Conservation (phyloP, 1,284 basidiomycete genomes). For the Irpex sp. region DNA sequence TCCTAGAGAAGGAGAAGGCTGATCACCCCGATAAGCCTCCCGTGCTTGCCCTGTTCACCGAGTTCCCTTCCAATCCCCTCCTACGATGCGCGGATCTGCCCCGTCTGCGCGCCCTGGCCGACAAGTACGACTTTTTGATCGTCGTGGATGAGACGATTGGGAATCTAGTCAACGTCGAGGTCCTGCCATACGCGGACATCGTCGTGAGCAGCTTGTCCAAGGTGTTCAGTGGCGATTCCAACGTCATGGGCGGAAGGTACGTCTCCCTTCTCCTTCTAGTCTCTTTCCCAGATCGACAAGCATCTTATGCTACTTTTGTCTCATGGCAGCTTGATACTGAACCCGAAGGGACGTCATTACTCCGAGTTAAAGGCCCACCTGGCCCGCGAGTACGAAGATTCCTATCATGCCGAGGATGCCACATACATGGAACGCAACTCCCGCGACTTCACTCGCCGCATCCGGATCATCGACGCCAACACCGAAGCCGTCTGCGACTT, state of each 20-base stretch:
- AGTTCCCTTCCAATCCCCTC: constrained; percentile 94
- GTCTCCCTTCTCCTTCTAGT: constrained; percentile 18
- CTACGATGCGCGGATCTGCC: constrained; percentile 79
- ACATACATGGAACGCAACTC: constrained; percentile 98
- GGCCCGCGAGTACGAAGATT: constrained; percentile 73
- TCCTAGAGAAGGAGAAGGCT: constrained; percentile 48
- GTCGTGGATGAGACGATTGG: constrained; percentile 96
- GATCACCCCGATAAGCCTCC: constrained; percentile 42
- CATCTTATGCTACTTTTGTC: neutral
- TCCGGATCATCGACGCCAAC: constrained; percentile 78
- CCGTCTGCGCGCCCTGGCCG: constrained; percentile 77
- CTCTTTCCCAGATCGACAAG: constrained; percentile 1
- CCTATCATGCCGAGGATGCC: constrained; percentile 88
- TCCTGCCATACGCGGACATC: constrained; percentile 86
- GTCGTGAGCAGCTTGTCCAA: constrained; percentile 94
- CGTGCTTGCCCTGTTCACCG: constrained; percentile 68
- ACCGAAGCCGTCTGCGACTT: constrained; percentile 79
- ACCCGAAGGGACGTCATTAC: constrained; percentile 74
- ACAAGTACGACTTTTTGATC: constrained; percentile 85
- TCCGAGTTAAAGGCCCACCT: constrained; percentile 56
- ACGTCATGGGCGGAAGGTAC: constrained; percentile 97
- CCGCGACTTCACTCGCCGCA: constrained; percentile 80
- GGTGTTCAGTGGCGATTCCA: constrained; percentile 91
- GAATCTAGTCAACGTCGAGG: constrained; percentile 94
- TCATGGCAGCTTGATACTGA: constrained; percentile 68